Percentiles rank a stretch among this genome's conserved stretches.
phyloP scores from a whole-genome alignment of 2,329 filamentous ascomycete species.

The Penicillium sp. region DNA sequence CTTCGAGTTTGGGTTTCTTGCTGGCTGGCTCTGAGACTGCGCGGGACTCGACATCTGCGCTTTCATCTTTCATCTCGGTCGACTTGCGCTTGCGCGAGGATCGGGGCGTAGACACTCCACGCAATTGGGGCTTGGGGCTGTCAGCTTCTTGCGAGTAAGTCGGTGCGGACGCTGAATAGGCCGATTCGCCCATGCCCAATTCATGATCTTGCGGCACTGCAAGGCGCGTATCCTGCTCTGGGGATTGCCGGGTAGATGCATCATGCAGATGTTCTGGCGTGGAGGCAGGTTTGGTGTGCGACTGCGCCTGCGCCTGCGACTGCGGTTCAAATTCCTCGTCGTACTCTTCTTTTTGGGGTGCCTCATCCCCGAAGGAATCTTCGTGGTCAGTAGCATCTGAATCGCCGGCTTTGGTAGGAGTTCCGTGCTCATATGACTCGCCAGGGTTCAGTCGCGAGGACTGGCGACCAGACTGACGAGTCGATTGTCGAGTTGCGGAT shows the following conservation, averaged over 20 bases:
- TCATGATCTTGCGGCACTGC: background rate
- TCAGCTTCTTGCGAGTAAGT: background rate
- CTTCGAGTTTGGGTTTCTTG: slow-evolving; percentile 40
- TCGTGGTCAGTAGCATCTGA: slow-evolving; percentile 12
- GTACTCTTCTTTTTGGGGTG: slow-evolving; percentile 5
- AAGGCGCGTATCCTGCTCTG: background rate
- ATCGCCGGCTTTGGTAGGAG: slow-evolving; percentile 14
- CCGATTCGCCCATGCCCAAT: background rate
- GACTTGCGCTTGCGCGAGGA: slow-evolving; percentile 33
- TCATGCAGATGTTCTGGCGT: background rate
- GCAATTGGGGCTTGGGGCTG: background rate
- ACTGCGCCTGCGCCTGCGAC: background rate
- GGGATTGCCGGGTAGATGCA: slow-evolving; percentile 1
- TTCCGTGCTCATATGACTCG: slow-evolving; percentile 23
- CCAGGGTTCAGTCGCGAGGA: slow-evolving; percentile 31
- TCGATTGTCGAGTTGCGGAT: slow-evolving; percentile 42
- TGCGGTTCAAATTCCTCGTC: slow-evolving; percentile 15
- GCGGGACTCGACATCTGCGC: slow-evolving; percentile 15
- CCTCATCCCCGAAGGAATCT: slow-evolving; percentile 7
- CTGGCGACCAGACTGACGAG: slow-evolving; percentile 36
- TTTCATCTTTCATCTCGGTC: slow-evolving; percentile 25
- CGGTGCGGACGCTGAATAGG: background rate
- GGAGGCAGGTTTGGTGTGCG: slow-evolving; percentile 12
- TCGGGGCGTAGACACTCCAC: slow-evolving; percentile 13
- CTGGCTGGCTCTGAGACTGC: slow-evolving; percentile 20